Percentiles rank a stretch among this genome's conserved stretches.
phyloP scores from a whole-genome alignment of 768 basidiomycete genomes.

The Pleurotus sapidus region DNA sequence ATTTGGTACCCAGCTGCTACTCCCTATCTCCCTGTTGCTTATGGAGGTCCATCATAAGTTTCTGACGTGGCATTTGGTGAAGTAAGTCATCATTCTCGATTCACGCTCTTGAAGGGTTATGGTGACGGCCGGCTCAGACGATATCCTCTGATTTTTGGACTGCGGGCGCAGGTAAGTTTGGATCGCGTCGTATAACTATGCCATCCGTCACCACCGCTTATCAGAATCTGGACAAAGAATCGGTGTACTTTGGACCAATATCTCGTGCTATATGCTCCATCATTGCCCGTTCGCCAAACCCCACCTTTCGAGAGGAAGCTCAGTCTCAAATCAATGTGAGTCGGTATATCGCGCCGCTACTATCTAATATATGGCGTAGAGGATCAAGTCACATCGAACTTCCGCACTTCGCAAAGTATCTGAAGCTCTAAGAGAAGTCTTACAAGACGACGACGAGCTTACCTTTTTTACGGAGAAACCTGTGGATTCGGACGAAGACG shows the following conservation, averaged over 20 bases:
- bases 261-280: conserved; percentile 49
- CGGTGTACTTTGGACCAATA: conserved; percentile 43
- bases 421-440: conserved; percentile 23
- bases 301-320: conserved; percentile 42
- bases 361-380: conserved; percentile 15
- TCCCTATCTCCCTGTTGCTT: conserved; percentile 52
- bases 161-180: conserved; percentile 54
- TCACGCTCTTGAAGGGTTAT: too few species aligned
- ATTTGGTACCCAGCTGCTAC: conserved; percentile 51
- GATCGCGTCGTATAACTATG: not conserved
- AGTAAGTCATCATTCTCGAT: conserved; percentile 32
- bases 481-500: conserved; percentile 29
- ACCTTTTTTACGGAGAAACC: not conserved
- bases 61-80: conserved; percentile 54
- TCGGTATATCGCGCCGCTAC: conserved; percentile 2
- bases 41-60: conserved; percentile 53
- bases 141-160: conserved; percentile 77
- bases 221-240: conserved; percentile 61
- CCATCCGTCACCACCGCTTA: not conserved
- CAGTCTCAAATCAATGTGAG: conserved; percentile 46
- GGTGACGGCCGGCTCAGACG: conserved; percentile 38
- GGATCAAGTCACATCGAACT: conserved; percentile 24
- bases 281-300: conserved; percentile 48
- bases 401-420: conserved; percentile 20
- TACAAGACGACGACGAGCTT: conserved; percentile 14